Percentiles rank a stretch among this genome's conserved stretches.
phyloP scores from a whole-genome alignment of 2,329 filamentous ascomycete species.

The Pestalotiopsis sp. region DNA sequence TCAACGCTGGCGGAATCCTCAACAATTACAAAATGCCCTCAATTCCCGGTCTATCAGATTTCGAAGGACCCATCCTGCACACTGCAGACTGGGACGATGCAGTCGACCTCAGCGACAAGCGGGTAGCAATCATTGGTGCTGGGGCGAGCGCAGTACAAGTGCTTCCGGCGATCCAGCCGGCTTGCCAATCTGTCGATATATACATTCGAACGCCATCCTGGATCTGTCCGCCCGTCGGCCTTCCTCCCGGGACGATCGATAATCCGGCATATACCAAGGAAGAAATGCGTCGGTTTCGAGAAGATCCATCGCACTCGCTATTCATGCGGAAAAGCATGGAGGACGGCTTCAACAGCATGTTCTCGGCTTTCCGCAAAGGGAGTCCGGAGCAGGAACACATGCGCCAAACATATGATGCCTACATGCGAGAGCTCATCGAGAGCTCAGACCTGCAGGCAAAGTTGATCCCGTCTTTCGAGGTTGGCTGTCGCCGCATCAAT shows the following conservation, averaged over 20 bases:
- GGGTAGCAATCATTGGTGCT: conserved; percentile 53
- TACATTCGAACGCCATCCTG: conserved; percentile 3
- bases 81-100: conserved; percentile 57
- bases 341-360: not conserved
- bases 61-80: conserved; percentile 56
- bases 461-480: not conserved
- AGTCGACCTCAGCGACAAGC: conserved; percentile 48
- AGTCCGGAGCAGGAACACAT: conserved; percentile 1
- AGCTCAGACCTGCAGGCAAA: not conserved
- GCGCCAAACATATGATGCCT: not conserved
- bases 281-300: not conserved
- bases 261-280: not conserved
- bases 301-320: not conserved
- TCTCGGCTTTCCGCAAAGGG: not conserved
- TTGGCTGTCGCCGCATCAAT: conserved; percentile 4
- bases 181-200: not conserved
- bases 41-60: conserved; percentile 52
- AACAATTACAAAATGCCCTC: conserved; percentile 48
- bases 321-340: not conserved
- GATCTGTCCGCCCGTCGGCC: conserved; percentile 3
- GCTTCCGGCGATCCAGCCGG: conserved; percentile 1
- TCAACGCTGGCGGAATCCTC: conserved; percentile 6
- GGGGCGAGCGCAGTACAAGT: conserved; percentile 5
- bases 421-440: conserved; percentile 1
- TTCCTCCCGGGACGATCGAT: not conserved